These are phyloP conservation scores for Echria macrotheca DNA, from an alignment of 495 filamentous ascomycete species.

Conservation along the genomic window DNA sequence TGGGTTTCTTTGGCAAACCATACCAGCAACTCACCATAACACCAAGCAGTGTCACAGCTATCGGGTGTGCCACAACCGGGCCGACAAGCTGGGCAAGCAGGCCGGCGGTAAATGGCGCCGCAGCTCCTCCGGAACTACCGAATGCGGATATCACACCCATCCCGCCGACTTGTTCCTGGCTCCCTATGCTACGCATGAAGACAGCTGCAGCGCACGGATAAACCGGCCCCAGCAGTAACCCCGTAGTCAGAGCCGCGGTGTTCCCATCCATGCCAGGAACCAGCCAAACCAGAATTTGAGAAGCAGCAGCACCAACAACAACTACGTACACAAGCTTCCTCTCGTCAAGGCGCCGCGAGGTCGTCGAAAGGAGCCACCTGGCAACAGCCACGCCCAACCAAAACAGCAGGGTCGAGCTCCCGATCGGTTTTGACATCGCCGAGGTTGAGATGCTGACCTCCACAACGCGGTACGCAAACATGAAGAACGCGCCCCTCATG, in stretches of 20 bases:
- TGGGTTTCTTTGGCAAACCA: constrained; percentile 46
- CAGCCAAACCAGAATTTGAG: constrained; percentile 70
- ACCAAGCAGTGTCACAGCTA: constrained; percentile 60
- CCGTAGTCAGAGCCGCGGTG: constrained; percentile 65
- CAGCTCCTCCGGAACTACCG: constrained; percentile 68
- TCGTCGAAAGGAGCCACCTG: constrained; percentile 56
- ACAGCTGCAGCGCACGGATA: constrained; percentile 67
- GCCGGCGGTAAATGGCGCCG: constrained; percentile 70
- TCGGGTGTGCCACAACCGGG: constrained; percentile 70
- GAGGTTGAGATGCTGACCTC: constrained; percentile 75
- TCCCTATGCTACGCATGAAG: constrained; percentile 56
- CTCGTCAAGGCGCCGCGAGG: constrained; percentile 61
- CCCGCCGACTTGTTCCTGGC: constrained; percentile 58
- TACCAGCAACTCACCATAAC: constrained; percentile 67
- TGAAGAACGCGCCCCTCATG: constrained; percentile 66
- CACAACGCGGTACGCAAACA: constrained; percentile 77
- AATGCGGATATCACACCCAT: constrained; percentile 67
- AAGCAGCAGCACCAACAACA: constrained; percentile 52
- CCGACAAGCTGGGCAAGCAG: constrained; percentile 63
- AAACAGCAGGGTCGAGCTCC: constrained; percentile 63
- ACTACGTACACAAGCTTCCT: constrained; percentile 58
- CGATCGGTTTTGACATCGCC: constrained; percentile 59
- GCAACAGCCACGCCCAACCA: constrained; percentile 77
- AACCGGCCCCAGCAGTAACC: constrained; percentile 71
- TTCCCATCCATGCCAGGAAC: constrained; percentile 67